These are phyloP conservation scores for Inonotus obliquus DNA, from an alignment of 1,284 basidiomycete species.

Conservation along the genomic window DNA sequence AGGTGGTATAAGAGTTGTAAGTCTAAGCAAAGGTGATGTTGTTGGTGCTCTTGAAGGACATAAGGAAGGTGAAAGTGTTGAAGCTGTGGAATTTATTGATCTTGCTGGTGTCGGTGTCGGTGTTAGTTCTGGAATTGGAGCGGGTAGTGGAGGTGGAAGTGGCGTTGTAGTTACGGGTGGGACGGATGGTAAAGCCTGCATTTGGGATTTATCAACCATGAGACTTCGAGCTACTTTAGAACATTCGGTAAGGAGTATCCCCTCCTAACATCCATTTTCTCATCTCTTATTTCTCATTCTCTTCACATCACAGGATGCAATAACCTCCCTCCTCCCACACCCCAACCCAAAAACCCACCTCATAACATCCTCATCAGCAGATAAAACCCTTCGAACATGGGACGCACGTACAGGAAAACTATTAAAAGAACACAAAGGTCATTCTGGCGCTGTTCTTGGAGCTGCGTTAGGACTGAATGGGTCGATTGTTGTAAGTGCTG, in stretches of 20 bases:
- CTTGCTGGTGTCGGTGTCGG: slow-evolving; percentile 52
- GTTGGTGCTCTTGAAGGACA: slow-evolving; percentile 82
- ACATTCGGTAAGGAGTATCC: slow-evolving; percentile 58
- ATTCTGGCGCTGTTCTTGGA: slow-evolving; percentile 75
- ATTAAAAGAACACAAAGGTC: slow-evolving; percentile 80
- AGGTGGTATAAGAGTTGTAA: slow-evolving; percentile 83
- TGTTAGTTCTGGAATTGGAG: too few relatives aligned
- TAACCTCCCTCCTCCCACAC: slow-evolving; percentile 76
- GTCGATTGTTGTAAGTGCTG: slow-evolving; percentile 72
- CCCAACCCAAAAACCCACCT: slow-evolving; percentile 71
- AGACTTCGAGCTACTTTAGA: slow-evolving; percentile 74
- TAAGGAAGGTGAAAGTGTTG: slow-evolving; percentile 84
- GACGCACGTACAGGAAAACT: slow-evolving; percentile 84
- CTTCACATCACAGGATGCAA: slow-evolving; percentile 60
- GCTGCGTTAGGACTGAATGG: slow-evolving; percentile 69
- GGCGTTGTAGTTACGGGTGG: slow-evolving; percentile 83
- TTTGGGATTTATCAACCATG: slow-evolving; percentile 91
- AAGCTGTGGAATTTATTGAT: slow-evolving; percentile 85
- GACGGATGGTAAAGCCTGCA: slow-evolving; percentile 90
- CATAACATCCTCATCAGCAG: slow-evolving; percentile 81
- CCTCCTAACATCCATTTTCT: neutral
- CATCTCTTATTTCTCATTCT: neutral
- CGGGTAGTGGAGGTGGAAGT: too few relatives aligned
- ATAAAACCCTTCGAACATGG: slow-evolving; percentile 87
- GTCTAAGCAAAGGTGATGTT: slow-evolving; percentile 82